These are phyloP conservation scores for Agroathelia rolfsii DNA, from an alignment of 1,284 basidiomycete genomes.

Conservation along the genomic window DNA sequence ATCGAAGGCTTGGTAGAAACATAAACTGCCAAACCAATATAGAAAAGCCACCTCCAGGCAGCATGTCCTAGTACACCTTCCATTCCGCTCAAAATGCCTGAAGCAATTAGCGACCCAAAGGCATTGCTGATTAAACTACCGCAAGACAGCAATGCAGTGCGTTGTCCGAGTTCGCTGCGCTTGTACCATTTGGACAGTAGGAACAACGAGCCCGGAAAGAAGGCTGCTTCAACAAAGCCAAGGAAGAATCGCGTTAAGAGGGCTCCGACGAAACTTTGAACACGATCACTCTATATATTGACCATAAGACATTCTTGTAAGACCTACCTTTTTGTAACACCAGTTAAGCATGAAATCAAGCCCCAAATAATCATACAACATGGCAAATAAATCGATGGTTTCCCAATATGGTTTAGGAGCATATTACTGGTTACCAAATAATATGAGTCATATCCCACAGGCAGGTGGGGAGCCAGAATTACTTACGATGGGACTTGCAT, in stretches of 20 bases:
- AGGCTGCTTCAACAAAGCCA: conserved; percentile 31
- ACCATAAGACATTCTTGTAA: background rate
- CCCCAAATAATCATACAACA: conserved; percentile 64
- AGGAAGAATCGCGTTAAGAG: conserved; percentile 40
- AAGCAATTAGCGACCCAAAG: conserved; percentile 34
- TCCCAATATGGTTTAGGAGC: conserved; percentile 58
- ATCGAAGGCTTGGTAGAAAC: too few species aligned
- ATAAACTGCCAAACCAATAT: too few species aligned
- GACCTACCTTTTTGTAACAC: conserved; percentile 30
- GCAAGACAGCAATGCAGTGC: conserved; percentile 31
- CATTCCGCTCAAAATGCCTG: conserved; percentile 29
- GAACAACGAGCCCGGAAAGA: conserved; percentile 28
- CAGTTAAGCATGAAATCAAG: conserved; percentile 49
- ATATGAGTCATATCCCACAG: too few species aligned
- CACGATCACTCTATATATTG: too few species aligned
- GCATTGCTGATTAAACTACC: conserved; percentile 41
- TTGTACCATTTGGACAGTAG: conserved; percentile 30
- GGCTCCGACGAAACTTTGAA: conserved; percentile 23
- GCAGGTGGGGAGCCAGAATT: too few species aligned
- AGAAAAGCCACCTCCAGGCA: conserved; percentile 65
- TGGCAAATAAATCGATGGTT: conserved; percentile 63
- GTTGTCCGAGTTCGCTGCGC: conserved; percentile 17
- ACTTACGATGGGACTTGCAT: conserved; percentile 45
- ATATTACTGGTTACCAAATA: conserved; percentile 48
- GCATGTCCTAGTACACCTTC: conserved; percentile 35